Percentiles rank a stretch among this genome's conserved stretches.
Evolutionary conservation across 1,139 yeast genomes (phyloP).

Genomic region (Suhomyces bokatorum): DNA sequence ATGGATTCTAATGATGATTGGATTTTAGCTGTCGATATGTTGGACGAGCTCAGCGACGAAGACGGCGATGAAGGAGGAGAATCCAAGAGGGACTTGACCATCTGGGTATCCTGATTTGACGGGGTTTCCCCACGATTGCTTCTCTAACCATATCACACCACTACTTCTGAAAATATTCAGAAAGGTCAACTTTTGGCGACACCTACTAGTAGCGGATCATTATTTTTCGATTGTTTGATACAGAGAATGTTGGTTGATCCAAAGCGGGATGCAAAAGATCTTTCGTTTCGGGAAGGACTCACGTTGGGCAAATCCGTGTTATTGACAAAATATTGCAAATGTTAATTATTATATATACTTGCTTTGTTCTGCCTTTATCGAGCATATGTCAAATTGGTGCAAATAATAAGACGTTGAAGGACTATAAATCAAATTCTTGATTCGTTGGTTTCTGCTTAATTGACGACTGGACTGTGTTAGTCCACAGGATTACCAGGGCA

Average conservation of each 20-base stretch:
- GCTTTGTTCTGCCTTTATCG: too few species aligned
- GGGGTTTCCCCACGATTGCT: not conserved
- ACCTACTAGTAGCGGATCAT: not conserved
- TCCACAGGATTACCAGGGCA: too few species aligned
- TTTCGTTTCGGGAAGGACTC: not conserved
- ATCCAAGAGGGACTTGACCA: constrained; percentile 35
- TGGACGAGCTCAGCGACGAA: constrained; percentile 38
- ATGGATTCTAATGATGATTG: constrained; percentile 82
- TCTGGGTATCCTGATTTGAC: constrained; percentile 33
- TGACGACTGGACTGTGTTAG: too few species aligned
- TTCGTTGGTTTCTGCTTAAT: too few species aligned
- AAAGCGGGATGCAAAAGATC: not conserved
- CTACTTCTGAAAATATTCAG: not conserved
- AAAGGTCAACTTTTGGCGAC: too few species aligned
- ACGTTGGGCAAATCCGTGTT: not conserved
- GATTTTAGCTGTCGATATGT: constrained; percentile 55
- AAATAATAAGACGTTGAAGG: too few species aligned
- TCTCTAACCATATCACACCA: not conserved
- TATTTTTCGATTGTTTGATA: not conserved
- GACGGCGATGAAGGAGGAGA: constrained; percentile 23
- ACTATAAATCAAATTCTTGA: too few species aligned
- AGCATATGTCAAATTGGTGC: too few species aligned
- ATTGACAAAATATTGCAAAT: not conserved
- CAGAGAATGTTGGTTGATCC: constrained; percentile 1
- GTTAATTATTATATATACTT: too few species aligned